Percentiles rank a stretch among this genome's conserved stretches.
Evolutionary conservation across 176 grass and related monocot genomes (phyloP).

Genomic region (Eleusine coracana): DNA sequence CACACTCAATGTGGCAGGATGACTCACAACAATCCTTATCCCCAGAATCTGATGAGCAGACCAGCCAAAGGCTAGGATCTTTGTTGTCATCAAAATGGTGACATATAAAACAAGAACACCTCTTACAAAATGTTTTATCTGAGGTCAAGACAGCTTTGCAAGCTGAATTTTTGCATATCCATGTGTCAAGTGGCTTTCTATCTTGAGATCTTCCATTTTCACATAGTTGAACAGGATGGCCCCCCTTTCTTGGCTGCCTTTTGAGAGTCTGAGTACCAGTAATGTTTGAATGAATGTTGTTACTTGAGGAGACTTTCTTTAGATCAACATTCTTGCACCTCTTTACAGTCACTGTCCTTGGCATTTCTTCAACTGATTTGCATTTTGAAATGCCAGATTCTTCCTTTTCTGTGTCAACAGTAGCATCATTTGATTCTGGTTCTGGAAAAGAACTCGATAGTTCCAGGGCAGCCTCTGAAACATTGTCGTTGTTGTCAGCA

Average conservation of each 20-base stretch:
- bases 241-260: conserved; percentile 57
- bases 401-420: conserved; percentile 64
- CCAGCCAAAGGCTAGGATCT: conserved; percentile 97
- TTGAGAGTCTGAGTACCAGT: conserved; percentile 46
- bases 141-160: conserved; percentile 84
- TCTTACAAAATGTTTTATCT: conserved; percentile 85
- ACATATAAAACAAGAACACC: conserved; percentile 98
- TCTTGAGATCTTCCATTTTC: conserved; percentile 40
- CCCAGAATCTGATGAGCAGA: conserved; percentile 79
- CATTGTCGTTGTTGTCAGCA: conserved; percentile 38
- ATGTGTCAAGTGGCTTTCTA: conserved; percentile 48
- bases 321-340: conserved; percentile 65
- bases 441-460: conserved; percentile 39
- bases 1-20: conserved; percentile 96
- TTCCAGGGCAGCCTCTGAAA: conserved; percentile 40
- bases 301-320: conserved; percentile 63
- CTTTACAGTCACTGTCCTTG: conserved; percentile 43
- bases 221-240: conserved; percentile 38
- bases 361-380: conserved; percentile 67
- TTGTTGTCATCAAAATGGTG: conserved; percentile 98
- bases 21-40: conserved; percentile 87
- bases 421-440: conserved; percentile 62
- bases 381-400: conserved; percentile 54
- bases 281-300: conserved; percentile 41
- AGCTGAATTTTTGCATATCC: conserved; percentile 94